Percentiles rank a stretch among this genome's conserved stretches.
These are phyloP conservation scores for Blastocystis sp. DNA, from an alignment of 352 stramenopile species.

Conservation along the genomic window DNA sequence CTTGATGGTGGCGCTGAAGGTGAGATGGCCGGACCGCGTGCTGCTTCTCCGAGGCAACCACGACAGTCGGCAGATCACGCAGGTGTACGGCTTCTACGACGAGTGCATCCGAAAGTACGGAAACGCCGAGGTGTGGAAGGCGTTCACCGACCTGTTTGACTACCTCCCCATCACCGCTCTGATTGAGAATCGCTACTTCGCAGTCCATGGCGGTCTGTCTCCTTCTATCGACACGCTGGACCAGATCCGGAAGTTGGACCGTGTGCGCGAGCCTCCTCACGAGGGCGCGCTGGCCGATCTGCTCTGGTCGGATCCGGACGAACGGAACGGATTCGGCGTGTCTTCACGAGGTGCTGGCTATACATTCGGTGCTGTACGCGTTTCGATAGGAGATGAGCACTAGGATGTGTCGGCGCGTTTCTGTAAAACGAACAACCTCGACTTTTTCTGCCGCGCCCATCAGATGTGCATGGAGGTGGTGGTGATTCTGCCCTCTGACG, in stretches of 20 bases:
- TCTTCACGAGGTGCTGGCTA: constrained; percentile 79
- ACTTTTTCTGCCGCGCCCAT: constrained; percentile 80
- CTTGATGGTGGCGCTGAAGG: constrained; percentile 72
- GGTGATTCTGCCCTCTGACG: not conserved
- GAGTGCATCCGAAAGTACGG: constrained; percentile 73
- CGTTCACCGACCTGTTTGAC: constrained; percentile 72
- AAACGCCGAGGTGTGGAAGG: constrained; percentile 72
- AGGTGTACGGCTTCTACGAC: constrained; percentile 74
- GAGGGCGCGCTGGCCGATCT: constrained; percentile 72
- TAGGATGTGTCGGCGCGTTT: constrained; percentile 81
- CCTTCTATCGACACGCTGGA: constrained; percentile 72
- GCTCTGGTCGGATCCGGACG: constrained; percentile 72
- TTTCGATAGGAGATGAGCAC: not conserved
- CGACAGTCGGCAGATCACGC: constrained; percentile 73
- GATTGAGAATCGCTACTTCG: constrained; percentile 71
- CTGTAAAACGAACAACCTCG: constrained; percentile 79
- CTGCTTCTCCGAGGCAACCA: constrained; percentile 72
- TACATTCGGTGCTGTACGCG: constrained; percentile 76
- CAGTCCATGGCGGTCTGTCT: constrained; percentile 71
- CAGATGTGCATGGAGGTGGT: constrained; percentile 81
- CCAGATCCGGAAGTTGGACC: constrained; percentile 71
- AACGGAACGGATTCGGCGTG: constrained; percentile 72
- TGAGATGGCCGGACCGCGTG: constrained; percentile 71
- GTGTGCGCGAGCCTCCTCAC: constrained; percentile 71
- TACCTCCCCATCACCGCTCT: constrained; percentile 71